Base-by-base conservation (phyloP, 352 stramenopile genomes). In the Phytophthora pisi region DNA sequence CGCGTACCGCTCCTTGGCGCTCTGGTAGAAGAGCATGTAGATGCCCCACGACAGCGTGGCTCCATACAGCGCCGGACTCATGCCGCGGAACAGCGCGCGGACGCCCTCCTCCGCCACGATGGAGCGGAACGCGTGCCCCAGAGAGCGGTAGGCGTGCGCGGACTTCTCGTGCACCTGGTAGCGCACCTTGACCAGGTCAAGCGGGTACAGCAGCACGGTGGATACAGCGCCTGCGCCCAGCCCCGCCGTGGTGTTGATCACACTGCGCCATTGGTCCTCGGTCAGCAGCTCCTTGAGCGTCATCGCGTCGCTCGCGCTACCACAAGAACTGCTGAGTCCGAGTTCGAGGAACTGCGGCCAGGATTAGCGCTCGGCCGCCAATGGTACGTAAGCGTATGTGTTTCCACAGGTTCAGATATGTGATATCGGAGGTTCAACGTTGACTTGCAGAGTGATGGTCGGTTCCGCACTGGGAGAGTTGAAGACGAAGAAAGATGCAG, bases 21-120 rank as follows among this genome's bases (percentile, higher is more conserved):
- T 90, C 82, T 99, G 97, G 75, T 99, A 99, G 52, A 99, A 87
- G 63, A 97, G 97, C 85, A 99, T 99, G 75, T 99, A 99, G 42
- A 98, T 85, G 11, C 98, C 98, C 98, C 98, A 99, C 16, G 92
- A 98, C 20, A 98, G 74, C 15, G 96, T 92, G 28, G 95, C 98
- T 20, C 96, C 98, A 34, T 99, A 93, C 20, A 99, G 69, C n/a
- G 97, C 97, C 11, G 97, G 97, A 20, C 84, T 92, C 76, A 99
- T 90, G 51, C 98, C 98, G 36, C 91, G 84, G 70, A 99, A 99
- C 18, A 99, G 78, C 43, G 90, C 88, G 10, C 78, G 55, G 42
- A 97, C 68, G 47, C 96, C 91, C 67, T 98, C 91, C 62, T 98
- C 74, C n/a, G 74, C 72, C 40, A 93, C 74, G 42, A 95, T 93